Evolutionary conservation across 768 basidiomycete species (phyloP).

Genomic region (Lactifluus piperatus): DNA sequence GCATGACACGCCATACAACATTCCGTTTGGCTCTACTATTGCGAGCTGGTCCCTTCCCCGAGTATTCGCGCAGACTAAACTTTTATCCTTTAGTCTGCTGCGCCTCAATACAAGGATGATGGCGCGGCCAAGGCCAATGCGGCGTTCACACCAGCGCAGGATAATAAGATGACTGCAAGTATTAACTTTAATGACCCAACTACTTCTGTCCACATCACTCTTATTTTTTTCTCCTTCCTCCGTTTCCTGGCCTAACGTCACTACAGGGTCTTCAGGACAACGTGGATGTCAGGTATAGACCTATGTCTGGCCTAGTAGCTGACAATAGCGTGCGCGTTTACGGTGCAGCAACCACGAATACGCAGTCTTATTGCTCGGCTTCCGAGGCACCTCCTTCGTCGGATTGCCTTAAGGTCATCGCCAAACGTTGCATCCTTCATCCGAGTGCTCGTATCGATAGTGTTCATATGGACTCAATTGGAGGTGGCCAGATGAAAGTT

Average conservation of each 20-base stretch:
- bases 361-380: not conserved
- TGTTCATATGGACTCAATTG: not conserved
- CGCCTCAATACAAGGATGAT: not conserved
- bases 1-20: not conserved
- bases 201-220: not conserved
- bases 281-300: too few species aligned
- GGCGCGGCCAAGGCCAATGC: not conserved
- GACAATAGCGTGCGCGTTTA: not conserved
- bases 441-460: not conserved
- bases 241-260: not conserved
- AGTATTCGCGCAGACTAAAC: not conserved
- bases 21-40: not conserved
- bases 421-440: not conserved
- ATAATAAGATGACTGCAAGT: not conserved
- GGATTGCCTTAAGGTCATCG: not conserved
- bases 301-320: not conserved
- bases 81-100: not conserved
- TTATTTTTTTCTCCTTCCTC: too few species aligned
- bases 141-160: not conserved
- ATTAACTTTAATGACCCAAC: not conserved
- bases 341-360: not conserved
- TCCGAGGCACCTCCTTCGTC: not conserved
- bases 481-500: not conserved
- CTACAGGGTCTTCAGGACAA: not conserved
- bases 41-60: not conserved